phyloP scores from a whole-genome alignment of 495 filamentous ascomycete species.

The Pyrenopolyporus hunteri region DNA sequence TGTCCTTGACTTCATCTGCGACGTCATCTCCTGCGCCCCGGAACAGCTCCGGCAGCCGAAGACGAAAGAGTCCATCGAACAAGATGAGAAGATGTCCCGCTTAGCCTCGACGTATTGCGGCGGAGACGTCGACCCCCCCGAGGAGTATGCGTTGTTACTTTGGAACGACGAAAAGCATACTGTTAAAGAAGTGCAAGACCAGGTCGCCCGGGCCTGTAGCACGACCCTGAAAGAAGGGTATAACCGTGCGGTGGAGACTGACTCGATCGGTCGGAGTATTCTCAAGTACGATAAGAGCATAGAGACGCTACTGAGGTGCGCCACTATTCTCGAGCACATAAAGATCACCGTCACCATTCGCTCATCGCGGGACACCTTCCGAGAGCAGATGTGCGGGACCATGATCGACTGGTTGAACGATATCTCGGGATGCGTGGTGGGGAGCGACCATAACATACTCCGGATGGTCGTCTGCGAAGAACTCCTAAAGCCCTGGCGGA shows the following conservation, averaged over 20 bases:
- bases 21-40: slow-evolving; percentile 96
- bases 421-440: slow-evolving; percentile 87
- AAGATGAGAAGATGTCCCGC: slow-evolving; percentile 81
- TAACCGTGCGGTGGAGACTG: slow-evolving; percentile 81
- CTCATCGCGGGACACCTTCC: slow-evolving; percentile 90
- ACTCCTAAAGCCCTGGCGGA: slow-evolving; percentile 82
- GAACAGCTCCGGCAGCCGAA: slow-evolving; percentile 90
- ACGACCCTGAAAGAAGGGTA: slow-evolving; percentile 69
- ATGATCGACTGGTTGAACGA: slow-evolving; percentile 96
- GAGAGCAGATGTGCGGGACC: slow-evolving; percentile 98
- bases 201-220: slow-evolving; percentile 89
- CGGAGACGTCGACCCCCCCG: slow-evolving; percentile 57
- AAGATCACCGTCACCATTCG: slow-evolving; percentile 95
- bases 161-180: slow-evolving; percentile 99
- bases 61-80: slow-evolving; percentile 74
- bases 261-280: slow-evolving; percentile 84
- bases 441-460: slow-evolving; percentile 78
- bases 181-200: slow-evolving; percentile 83
- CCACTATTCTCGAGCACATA: slow-evolving; percentile 88
- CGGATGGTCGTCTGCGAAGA: slow-evolving; percentile 86
- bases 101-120: slow-evolving; percentile 77
- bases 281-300: slow-evolving; percentile 76
- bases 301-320: slow-evolving; percentile 71
- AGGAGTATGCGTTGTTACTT: slow-evolving; percentile 84
- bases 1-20: slow-evolving; percentile 90